These are phyloP conservation scores for Biscogniauxia sp. DNA, from an alignment of 2,329 filamentous ascomycete genomes.

Conservation along the genomic window DNA sequence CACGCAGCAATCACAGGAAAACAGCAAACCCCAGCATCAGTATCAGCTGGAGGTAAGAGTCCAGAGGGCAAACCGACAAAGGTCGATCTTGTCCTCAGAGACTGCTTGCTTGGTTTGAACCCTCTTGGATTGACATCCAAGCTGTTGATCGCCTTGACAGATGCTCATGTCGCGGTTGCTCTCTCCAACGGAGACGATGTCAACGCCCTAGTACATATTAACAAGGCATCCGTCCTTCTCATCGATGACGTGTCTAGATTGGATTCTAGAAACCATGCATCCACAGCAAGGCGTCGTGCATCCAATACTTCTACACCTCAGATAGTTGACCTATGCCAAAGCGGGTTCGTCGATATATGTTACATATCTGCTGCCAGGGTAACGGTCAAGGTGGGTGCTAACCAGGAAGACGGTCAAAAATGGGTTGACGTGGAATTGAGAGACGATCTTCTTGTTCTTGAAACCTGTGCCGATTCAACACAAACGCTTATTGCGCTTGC, in stretches of 20 bases:
- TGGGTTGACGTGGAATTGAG: conserved; percentile 76
- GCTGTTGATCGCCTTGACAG: conserved; percentile 73
- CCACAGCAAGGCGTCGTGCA: conserved; percentile 32
- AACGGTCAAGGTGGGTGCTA: conserved; percentile 57
- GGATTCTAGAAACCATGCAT: conserved; percentile 40
- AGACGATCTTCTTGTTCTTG: conserved; percentile 84
- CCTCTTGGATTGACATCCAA: conserved; percentile 75
- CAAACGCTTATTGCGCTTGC: conserved; percentile 82
- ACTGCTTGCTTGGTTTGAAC: conserved; percentile 82
- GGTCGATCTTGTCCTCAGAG: conserved; percentile 72
- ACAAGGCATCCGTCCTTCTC: conserved; percentile 78
- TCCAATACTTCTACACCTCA: conserved; percentile 46
- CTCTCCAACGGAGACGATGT: conserved; percentile 65
- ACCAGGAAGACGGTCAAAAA: conserved; percentile 57
- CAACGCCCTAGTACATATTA: conserved; percentile 64
- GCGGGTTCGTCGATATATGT: conserved; percentile 83
- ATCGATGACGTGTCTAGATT: conserved; percentile 68
- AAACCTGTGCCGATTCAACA: conserved; percentile 95
- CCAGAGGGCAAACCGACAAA: conserved; percentile 55
- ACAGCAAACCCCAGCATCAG: conserved; percentile 9
- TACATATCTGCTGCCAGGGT: conserved; percentile 81
- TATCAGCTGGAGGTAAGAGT: conserved; percentile 22
- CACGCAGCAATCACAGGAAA: conserved; percentile 46
- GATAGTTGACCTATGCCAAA: conserved; percentile 55
- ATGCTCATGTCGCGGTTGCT: conserved; percentile 68